A percentile compares a stretch with the other conserved stretches of the same genome.
These are phyloP conservation scores for Arachnopeziza araneosa DNA, from an alignment of 2,329 filamentous ascomycete genomes.

Conservation along the genomic window DNA sequence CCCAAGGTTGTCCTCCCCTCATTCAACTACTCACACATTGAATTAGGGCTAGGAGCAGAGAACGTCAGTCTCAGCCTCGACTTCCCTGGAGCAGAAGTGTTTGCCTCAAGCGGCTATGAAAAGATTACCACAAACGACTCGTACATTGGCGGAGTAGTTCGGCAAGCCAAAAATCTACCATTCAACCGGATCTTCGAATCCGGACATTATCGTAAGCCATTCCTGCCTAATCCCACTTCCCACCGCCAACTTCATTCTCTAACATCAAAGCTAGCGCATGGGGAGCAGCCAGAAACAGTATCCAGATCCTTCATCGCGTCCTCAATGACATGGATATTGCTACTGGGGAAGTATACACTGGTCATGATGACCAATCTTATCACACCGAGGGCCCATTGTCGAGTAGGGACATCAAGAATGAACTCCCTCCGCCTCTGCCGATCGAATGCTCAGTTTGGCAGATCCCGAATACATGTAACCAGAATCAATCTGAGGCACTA, in stretches of 20 bases:
- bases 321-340: constrained; percentile 45
- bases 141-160: constrained; percentile 62
- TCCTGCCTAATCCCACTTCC: too few relatives aligned
- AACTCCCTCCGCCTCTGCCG: constrained; percentile 33
- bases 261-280: constrained; percentile 33
- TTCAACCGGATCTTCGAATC: constrained; percentile 60
- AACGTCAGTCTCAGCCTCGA: constrained; percentile 46
- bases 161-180: constrained; percentile 66
- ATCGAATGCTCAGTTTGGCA: constrained; percentile 38
- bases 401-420: constrained; percentile 34
- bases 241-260: too few relatives aligned
- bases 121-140: constrained; percentile 54
- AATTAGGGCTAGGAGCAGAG: constrained; percentile 44
- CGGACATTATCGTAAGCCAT: constrained; percentile 39
- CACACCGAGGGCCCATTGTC: constrained; percentile 31
- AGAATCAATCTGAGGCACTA: constrained; percentile 38
- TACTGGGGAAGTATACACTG: constrained; percentile 37
- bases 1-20: neutral
- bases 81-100: constrained; percentile 40
- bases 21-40: neutral
- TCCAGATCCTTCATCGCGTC: constrained; percentile 45
- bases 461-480: constrained; percentile 36
- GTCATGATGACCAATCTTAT: constrained; percentile 27
- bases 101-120: constrained; percentile 61
- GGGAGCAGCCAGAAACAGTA: constrained; percentile 45